Conservation (phyloP, 139 green algal genomes). For the Tetraselmis striata region DNA sequence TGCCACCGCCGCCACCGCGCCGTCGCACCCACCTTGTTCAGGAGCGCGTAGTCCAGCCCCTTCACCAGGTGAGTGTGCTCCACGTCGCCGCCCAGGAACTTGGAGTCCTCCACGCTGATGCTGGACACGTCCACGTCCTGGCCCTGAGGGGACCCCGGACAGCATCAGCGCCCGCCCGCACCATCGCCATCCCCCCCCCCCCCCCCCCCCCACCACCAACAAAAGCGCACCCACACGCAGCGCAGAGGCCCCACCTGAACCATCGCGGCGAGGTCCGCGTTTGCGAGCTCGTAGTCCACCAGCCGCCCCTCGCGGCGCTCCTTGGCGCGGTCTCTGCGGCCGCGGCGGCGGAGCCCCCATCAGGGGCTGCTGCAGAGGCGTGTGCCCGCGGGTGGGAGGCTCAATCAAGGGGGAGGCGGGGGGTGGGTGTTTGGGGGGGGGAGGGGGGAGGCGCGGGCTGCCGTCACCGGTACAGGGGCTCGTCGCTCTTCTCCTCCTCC, state of each 20-base stretch:
- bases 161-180: too few relatives aligned
- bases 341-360: too few relatives aligned
- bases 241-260: background rate
- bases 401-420: too few relatives aligned
- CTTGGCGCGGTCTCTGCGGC: constrained; percentile 61
- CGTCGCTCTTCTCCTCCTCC: constrained; percentile 44
- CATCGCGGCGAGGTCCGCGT: constrained; percentile 21
- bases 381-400: too few relatives aligned
- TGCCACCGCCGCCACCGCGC: too few relatives aligned
- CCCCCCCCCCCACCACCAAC: background rate
- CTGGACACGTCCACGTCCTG: constrained; percentile 7
- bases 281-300: constrained; percentile 46
- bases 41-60: constrained; percentile 88
- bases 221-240: background rate
- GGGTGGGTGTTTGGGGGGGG: too few relatives aligned
- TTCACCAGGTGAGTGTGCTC: constrained; percentile 91
- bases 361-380: too few relatives aligned
- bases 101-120: constrained; percentile 68
- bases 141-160: background rate
- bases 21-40: constrained; percentile 76
- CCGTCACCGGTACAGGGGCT: constrained; percentile 54
- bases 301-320: constrained; percentile 57
- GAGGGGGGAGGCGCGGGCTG: too few relatives aligned
- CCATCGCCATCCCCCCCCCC: constrained; percentile 4
- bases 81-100: constrained; percentile 88